phyloP scores from a whole-genome alignment of 106 monocot genomes.

The Acanthochlamys bracteata region DNA sequence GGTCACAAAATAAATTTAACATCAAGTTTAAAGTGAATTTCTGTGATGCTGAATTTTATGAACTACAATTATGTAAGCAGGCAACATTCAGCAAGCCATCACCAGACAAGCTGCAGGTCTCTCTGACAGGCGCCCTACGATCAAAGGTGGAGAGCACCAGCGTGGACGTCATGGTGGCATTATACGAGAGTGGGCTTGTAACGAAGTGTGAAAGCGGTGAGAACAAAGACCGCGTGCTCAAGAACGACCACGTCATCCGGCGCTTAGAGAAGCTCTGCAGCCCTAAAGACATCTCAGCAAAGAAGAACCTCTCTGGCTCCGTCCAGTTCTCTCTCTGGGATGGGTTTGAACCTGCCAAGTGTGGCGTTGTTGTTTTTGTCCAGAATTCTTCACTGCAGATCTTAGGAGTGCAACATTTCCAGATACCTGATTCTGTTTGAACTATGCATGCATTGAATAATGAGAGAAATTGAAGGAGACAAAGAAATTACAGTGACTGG shows the following conservation, averaged over 20 bases:
- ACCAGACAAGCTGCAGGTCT: conserved; percentile 38
- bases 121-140: conserved; percentile 44
- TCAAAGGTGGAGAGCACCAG: conserved; percentile 47
- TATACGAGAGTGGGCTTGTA: conserved; percentile 62
- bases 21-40: not conserved
- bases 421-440: not conserved
- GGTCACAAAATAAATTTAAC: not conserved
- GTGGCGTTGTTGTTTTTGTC: conserved; percentile 60
- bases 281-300: conserved; percentile 46
- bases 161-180: conserved; percentile 56
- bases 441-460: too few relatives aligned
- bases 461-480: too few relatives aligned
- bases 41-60: not conserved
- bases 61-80: conserved; percentile 16
- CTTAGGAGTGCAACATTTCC: conserved; percentile 40
- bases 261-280: conserved; percentile 54
- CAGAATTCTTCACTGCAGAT: conserved; percentile 52
- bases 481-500: too few relatives aligned
- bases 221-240: conserved; percentile 59
- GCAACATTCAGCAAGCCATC: conserved; percentile 47
- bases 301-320: conserved; percentile 54
- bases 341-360: conserved; percentile 45
- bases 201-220: conserved; percentile 58
- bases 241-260: conserved; percentile 70
- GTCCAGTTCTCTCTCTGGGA: conserved; percentile 69